Base-by-base conservation (phyloP, 202 grass and related monocot species). In the Miscanthus sacchariflorus region DNA sequence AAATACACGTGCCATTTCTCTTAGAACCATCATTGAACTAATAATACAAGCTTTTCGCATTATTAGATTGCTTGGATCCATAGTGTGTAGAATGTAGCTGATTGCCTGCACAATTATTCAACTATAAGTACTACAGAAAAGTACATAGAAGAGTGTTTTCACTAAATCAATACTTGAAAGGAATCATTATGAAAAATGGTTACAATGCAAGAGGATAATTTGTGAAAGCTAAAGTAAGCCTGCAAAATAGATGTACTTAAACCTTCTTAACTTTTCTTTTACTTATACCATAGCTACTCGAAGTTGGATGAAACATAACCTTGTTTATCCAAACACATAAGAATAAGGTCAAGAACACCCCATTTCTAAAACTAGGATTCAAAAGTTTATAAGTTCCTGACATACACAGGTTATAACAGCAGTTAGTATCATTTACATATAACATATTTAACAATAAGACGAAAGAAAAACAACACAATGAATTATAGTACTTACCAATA, bases 11-110 rank as follows among this genome's bases (percentile, higher is more conserved):
- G 96, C 84, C 78, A 98, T 94, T 91, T 98, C 96, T 93, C 93
- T 94, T 88, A 98, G 82, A 83, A 90, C 92, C 90, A 98, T 93
- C 93, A 96, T 92, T 43, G 92, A 95, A 72, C 89, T 95, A 44
- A 82, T 89, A 80, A 98, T 89, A 82, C 96, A 98, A 91, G 87
- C 85, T 87, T 98, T 98, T 46, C 93, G 92, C 96, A 98, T 96
- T 76, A 98, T 95, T 89, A 98, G 91, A 86, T 98, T 98, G 70
- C 93, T 95, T 90, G 96, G 96, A 87, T 96, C 96, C 96, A 98
- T 98, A 48, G 96, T 96, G 76, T 98, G 96, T 85, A 98, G 79
- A 66, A 98, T 82, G 83, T 88, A 95, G 76, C 69, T 85, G 45
- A 96, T 81, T 70, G 88, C 96, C 96, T 98, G 87, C 78, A 89